A percentile compares a stretch with the other conserved stretches of the same genome.
Evolutionary conservation across 2,329 filamentous ascomycete genomes (phyloP).

Genomic region (Fusarium subglutinans): DNA sequence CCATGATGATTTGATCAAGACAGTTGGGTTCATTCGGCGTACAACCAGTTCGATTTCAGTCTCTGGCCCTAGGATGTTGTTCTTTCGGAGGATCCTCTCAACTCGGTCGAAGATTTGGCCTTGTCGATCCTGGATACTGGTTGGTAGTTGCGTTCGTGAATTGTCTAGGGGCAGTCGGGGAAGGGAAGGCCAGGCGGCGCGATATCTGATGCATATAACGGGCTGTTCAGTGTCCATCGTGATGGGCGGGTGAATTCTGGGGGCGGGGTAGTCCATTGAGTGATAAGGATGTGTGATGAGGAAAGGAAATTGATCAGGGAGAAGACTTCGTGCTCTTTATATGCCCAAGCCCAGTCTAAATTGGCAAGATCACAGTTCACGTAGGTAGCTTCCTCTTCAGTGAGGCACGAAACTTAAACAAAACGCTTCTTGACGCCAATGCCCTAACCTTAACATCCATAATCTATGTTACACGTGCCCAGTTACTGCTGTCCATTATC

Average conservation of each 20-base stretch:
- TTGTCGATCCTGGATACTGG: neutral
- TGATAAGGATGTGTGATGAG: neutral
- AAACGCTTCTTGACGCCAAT: conserved; percentile 40
- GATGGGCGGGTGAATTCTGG: neutral
- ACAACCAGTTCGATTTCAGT: neutral
- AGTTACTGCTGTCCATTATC: conserved; percentile 16
- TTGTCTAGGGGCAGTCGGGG: neutral
- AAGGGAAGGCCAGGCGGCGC: conserved; percentile 1
- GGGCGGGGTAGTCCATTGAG: neutral
- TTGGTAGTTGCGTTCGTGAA: neutral
- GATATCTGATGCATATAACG: neutral
- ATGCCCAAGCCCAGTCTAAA: neutral
- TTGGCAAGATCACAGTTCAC: neutral
- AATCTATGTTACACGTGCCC: conserved; percentile 40
- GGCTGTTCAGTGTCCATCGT: neutral
- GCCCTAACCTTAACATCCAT: conserved; percentile 41
- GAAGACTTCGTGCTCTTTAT: neutral
- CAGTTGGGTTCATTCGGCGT: neutral
- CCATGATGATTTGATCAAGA: neutral
- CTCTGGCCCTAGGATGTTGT: neutral
- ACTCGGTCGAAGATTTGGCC: neutral
- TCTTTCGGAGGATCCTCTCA: neutral
- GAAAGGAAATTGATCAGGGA: neutral
- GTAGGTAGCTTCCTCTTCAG: neutral
- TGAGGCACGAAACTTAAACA: conserved; percentile 30